A percentile compares a stretch with the other conserved stretches of the same genome.
phyloP scores from a whole-genome alignment of 2,329 filamentous ascomycete genomes.

The Ophiostoma ulmi region DNA sequence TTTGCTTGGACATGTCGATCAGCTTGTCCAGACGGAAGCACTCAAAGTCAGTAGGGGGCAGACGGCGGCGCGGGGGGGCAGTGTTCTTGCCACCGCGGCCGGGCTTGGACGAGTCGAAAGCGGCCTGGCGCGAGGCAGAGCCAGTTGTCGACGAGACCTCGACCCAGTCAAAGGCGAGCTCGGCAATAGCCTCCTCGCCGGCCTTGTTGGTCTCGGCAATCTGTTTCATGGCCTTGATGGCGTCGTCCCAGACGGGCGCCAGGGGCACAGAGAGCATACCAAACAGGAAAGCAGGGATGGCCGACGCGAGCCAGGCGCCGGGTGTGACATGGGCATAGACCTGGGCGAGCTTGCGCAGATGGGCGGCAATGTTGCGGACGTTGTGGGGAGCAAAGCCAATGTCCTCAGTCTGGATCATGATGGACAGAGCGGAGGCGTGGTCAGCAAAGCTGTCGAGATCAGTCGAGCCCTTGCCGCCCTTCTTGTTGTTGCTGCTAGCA shows the following conservation, averaged over 20 bases:
- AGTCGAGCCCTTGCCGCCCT: slow-evolving; percentile 28
- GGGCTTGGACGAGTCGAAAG: not conserved
- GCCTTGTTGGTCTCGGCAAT: slow-evolving; percentile 60
- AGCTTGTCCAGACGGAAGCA: slow-evolving; percentile 69
- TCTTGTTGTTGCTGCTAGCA: not conserved
- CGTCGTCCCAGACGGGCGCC: slow-evolving; percentile 82
- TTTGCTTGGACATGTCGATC: slow-evolving; percentile 45
- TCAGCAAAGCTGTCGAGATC: slow-evolving; percentile 50
- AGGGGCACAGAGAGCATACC: slow-evolving; percentile 83
- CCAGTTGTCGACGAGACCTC: slow-evolving; percentile 48
- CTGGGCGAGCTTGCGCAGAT: slow-evolving; percentile 69
- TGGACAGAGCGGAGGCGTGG: slow-evolving; percentile 48
- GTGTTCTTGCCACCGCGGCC: not conserved
- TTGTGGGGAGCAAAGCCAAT: slow-evolving; percentile 72
- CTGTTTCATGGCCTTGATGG: slow-evolving; percentile 67
- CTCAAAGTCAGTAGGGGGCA: slow-evolving; percentile 67
- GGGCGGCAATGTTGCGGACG: slow-evolving; percentile 72
- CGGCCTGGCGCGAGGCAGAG: slow-evolving; percentile 49
- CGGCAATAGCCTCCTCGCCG: slow-evolving; percentile 68
- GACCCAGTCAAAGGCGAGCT: slow-evolving; percentile 75
- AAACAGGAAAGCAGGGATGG: slow-evolving; percentile 79
- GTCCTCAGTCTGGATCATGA: slow-evolving; percentile 75
- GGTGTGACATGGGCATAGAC: slow-evolving; percentile 56
- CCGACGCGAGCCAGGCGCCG: slow-evolving; percentile 61
- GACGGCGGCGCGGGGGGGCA: slow-evolving; percentile 30